Evolutionary conservation across 2,329 filamentous ascomycete species (phyloP).

Genomic region (Cercospora sesami): DNA sequence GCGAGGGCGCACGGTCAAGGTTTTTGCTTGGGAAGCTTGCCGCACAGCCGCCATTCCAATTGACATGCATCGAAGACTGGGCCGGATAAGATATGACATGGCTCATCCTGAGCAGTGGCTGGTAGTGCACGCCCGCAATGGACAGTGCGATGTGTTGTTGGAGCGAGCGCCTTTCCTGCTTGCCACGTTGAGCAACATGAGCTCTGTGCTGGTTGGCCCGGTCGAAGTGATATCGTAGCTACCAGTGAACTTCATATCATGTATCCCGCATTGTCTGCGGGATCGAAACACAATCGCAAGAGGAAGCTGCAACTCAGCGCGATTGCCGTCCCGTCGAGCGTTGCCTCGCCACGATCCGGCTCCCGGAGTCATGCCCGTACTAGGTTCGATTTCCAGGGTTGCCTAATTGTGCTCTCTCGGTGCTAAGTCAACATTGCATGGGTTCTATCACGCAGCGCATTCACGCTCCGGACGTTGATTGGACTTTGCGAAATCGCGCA

Average conservation of each 20-base stretch:
- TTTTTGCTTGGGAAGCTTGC: slow-evolving; percentile 10
- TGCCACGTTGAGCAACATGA: background rate
- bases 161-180: background rate
- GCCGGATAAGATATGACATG: background rate
- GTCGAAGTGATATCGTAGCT: background rate
- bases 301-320: background rate
- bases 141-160: background rate
- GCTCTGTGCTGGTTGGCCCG: background rate
- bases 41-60: background rate
- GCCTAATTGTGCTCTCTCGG: background rate
- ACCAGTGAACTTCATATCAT: background rate
- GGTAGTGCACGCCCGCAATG: background rate
- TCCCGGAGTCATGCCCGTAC: background rate
- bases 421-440: background rate
- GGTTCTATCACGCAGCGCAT: background rate
- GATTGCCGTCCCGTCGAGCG: background rate
- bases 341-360: background rate
- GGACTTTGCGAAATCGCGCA: background rate
- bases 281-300: background rate
- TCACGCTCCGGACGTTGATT: background rate
- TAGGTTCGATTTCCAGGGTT: background rate
- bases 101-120: background rate
- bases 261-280: background rate
- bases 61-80: background rate
- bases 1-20: background rate